Base-by-base conservation (phyloP, 192 early-diverging fungal genomes). In the Podila horticola region DNA sequence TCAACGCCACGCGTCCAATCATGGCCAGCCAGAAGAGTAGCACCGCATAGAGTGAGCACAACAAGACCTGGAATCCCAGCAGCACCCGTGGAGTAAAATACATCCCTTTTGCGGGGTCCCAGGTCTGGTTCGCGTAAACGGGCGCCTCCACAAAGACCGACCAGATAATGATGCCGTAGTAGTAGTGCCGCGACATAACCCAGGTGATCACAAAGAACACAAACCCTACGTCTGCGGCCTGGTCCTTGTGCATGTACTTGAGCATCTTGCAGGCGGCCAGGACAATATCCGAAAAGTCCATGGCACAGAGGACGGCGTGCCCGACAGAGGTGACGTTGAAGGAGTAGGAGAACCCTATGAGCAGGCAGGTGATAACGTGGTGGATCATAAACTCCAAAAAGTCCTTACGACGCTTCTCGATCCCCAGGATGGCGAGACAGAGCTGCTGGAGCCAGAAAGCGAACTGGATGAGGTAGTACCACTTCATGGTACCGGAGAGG, bases 141-240 rank as follows among this genome's bases (percentile, higher is more conserved):
- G 69, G 63, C 0, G 77, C 72, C 59, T 89, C 88, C 24, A 86
- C 82, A 71, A 90, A 91, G 20, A 61, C 69, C 52, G 91, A 91
- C 74, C 83, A 83, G 71, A 89, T 83, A 41, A 95, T 91, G 33
- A 85, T 69, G 8, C 92, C 87, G 67, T 91, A 94, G 36, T 91
- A 77, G 66, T 91, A 91, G 64, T 94, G 91, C 24, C 95, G 90
- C 1, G 93, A 92, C 22, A 91, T 86, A 36, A 92, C 48, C 95
- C 95, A 96, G 24, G 91, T 88, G 15, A 93, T 24, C 22, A 95
- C 75, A 70, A 95, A 92, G 11, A 91, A 57, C 13, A 88, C 88
- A 85, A 96, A 96, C 2, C 87, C 88, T 0, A 69, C 69, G 17
- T 93, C 89, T 55, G 91, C 88, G 2, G 87, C 22, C n/a, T 74